Evolutionary conservation across 768 basidiomycete species (phyloP).

Genomic region (Boletus coccyginus): DNA sequence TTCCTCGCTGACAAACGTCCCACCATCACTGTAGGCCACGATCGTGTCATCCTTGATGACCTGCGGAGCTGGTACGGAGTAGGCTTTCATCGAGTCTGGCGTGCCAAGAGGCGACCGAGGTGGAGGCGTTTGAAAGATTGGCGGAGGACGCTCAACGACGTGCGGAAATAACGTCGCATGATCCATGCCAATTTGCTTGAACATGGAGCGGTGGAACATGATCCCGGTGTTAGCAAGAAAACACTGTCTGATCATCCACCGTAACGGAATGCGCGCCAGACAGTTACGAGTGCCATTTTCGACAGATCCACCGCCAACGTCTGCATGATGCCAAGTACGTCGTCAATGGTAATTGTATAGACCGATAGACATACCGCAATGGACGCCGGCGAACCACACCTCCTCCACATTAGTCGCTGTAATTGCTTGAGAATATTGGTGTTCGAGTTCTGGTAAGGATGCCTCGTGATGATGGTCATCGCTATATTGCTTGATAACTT

Average conservation of each 20-base stretch:
- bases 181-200: conserved; percentile 47
- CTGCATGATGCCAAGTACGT: conserved; percentile 32
- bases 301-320: conserved; percentile 74
- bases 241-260: conserved; percentile 76
- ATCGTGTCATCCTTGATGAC: conserved; percentile 7
- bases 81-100: conserved; percentile 9
- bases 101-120: conserved; percentile 13
- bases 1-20: conserved; percentile 45
- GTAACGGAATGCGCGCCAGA: conserved; percentile 67
- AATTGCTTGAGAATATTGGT: conserved; percentile 34
- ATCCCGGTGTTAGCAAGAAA: conserved; percentile 57
- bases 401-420: conserved; percentile 61
- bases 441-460: conserved; percentile 38
- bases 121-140: conserved; percentile 28
- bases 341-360: background rate
- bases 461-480: conserved; percentile 8
- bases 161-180: conserved; percentile 43
- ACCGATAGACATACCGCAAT: conserved; percentile 51
- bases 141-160: conserved; percentile 42
- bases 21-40: conserved; percentile 19
- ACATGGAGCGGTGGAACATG: conserved; percentile 47
- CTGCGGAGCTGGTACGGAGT: conserved; percentile 14
- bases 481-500: background rate
- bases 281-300: conserved; percentile 53
- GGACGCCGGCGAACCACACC: conserved; percentile 80